Percentiles rank a stretch among this genome's conserved stretches.
Conservation (phyloP, 169 alveolate genomes). For the Cryptosporidium canis region DNA sequence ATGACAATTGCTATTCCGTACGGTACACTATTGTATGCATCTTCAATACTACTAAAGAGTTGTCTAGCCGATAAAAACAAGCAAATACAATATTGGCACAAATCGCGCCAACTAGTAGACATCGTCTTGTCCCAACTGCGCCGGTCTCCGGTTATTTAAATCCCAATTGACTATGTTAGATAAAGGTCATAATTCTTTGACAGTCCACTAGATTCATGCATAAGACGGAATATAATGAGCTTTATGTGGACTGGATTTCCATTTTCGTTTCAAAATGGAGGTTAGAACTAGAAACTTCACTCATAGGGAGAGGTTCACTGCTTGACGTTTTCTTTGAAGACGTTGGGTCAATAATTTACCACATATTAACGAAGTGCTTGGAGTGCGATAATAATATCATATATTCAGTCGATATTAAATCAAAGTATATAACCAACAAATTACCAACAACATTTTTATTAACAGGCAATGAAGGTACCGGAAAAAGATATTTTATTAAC, state of each 20-base stretch:
- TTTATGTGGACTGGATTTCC: neutral
- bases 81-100: too few species aligned
- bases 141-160: neutral
- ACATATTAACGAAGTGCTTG: neutral
- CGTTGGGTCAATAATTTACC: neutral
- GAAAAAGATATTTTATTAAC: constrained; percentile 1
- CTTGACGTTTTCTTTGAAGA: constrained; percentile 28
- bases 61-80: too few species aligned
- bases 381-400: neutral
- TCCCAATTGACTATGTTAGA: too few species aligned
- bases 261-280: constrained; percentile 46
- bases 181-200: too few species aligned
- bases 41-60: too few species aligned
- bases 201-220: neutral
- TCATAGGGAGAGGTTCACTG: constrained; percentile 10
- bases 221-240: neutral
- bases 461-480: neutral
- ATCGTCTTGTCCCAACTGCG: neutral
- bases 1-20: too few species aligned
- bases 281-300: neutral
- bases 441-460: neutral
- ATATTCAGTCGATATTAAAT: neutral
- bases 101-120: neutral
- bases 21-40: too few species aligned
- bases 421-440: neutral